Evolutionary conservation across 1,284 basidiomycete genomes (phyloP), one percentile per base, ranked within the genome.

Genomic region (Boletus calvinii): DNA sequence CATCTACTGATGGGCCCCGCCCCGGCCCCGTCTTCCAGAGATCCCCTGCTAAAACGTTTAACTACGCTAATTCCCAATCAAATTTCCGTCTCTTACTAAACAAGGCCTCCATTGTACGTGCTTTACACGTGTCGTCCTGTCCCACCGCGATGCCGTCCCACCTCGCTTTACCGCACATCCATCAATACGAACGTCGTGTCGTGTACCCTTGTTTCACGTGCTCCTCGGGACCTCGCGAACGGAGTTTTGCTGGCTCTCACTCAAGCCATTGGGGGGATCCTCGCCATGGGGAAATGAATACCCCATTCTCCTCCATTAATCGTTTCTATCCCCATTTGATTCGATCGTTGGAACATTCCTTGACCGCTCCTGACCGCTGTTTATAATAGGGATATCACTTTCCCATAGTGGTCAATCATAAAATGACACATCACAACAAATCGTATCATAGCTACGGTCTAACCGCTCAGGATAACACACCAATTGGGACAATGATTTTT

Each of bases 21-120:
- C 29, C 52, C 59, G 63, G 63, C 29, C 54, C 63, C 61, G 61
- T 54, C 46, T 24, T 30, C 46, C 35, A 63, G 55, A 52, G 56
- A 65, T 60, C 59, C 17, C 40, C 50, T 65, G 60, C 50, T 47
- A 65, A 71, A 66, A 70, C 56, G 67, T 57, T 54, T 68, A 70
- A 71, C 64, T 55, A 70, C 56, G 56, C 54, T 71, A 67, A 70
- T 62, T 67, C 54, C 8, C 55, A 65, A 59, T 70, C 65, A 54
- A 58, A 56, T 63, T 43, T 61, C 52, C 52, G 51, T 51, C 38
- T 62, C 53, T 62, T 62, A 65, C 62, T 30, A 53, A 64, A 56
- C 43, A 32, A 36, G 26, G 41, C 31, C 6, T n/a, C 36, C 34
- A 40, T 30, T 2, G 6, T 24, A 36, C 44, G 30, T 26, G 31